These are phyloP conservation scores for Lycium ferocissimum DNA, from an alignment of 257 asterid genomes.

Conservation along the genomic window DNA sequence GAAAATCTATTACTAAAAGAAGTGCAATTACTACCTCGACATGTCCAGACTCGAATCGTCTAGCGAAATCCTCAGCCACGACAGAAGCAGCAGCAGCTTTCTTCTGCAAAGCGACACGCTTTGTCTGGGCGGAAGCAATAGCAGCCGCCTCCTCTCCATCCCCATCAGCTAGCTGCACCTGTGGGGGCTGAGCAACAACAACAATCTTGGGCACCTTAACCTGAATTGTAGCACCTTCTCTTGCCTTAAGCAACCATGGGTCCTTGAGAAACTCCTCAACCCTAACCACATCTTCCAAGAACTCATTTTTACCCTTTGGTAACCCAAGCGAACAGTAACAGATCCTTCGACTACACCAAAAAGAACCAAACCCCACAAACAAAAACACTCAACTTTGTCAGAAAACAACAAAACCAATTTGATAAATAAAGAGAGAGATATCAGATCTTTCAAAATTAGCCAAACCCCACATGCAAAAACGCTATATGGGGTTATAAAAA, in stretches of 20 bases:
- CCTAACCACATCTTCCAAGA: slow-evolving; percentile 66
- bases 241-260: slow-evolving; percentile 81
- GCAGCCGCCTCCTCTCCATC: slow-evolving; percentile 64
- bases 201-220: slow-evolving; percentile 86
- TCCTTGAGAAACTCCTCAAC: slow-evolving; percentile 83
- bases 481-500: background rate
- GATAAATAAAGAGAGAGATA: background rate
- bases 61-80: slow-evolving; percentile 84
- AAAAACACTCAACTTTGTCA: slow-evolving; percentile 42
- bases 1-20: slow-evolving; percentile 28
- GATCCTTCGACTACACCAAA: slow-evolving; percentile 75
- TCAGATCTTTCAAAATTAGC: background rate
- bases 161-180: slow-evolving; percentile 24
- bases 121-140: slow-evolving; percentile 72
- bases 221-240: slow-evolving; percentile 76
- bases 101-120: slow-evolving; percentile 89
- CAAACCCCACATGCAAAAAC: slow-evolving; percentile 9
- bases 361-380: slow-evolving; percentile 38
- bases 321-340: slow-evolving; percentile 90
- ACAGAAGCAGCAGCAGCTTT: slow-evolving; percentile 82
- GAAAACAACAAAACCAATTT: slow-evolving; percentile 17
- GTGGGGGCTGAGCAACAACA: slow-evolving; percentile 49
- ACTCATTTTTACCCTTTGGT: slow-evolving; percentile 64
- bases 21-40: slow-evolving; percentile 50
- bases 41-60: slow-evolving; percentile 89